A percentile compares a stretch with the other conserved stretches of the same genome.
Conservation (phyloP, 1,139 yeast genomes). For the Scheffersomyces stambukii region DNA sequence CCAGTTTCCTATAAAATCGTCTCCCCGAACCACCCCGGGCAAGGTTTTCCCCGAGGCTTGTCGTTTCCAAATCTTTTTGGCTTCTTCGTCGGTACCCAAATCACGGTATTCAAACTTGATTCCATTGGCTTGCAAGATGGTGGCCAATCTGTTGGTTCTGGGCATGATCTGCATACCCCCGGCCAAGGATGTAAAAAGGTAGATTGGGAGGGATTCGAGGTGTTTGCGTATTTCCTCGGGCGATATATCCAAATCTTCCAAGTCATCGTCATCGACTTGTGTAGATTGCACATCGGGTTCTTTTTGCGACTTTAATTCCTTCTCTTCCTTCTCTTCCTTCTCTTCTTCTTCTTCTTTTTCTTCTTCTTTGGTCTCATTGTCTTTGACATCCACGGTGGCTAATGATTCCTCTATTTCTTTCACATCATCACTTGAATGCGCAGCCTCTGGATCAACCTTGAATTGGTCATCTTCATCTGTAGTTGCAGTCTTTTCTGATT, state of each 20-base stretch:
- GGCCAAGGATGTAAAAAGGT: constrained; percentile 80
- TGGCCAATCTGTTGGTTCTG: constrained; percentile 73
- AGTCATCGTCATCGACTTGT: constrained; percentile 18
- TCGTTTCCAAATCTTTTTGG: constrained; percentile 82
- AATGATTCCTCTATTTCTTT: constrained; percentile 6
- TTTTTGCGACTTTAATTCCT: constrained; percentile 10
- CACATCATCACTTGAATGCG: too few species aligned
- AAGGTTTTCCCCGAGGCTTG: constrained; percentile 68
- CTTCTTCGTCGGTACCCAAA: constrained; percentile 83
- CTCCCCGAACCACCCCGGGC: constrained; percentile 95
- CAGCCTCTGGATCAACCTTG: too few species aligned
- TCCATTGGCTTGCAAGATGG: constrained; percentile 73
- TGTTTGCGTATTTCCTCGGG: constrained; percentile 46
- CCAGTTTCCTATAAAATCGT: constrained; percentile 82
- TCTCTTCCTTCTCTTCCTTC: constrained; percentile 8
- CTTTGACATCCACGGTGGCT: constrained; percentile 6
- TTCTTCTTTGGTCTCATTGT: constrained; percentile 6
- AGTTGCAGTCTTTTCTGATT: too few species aligned
- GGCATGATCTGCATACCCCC: constrained; percentile 83
- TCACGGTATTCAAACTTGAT: constrained; percentile 69
- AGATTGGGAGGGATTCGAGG: constrained; percentile 56
- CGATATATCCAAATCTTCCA: constrained; percentile 34
- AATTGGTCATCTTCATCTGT: too few species aligned
- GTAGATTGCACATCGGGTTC: constrained; percentile 7
- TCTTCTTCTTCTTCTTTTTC: constrained; percentile 9